phyloP scores from a whole-genome alignment of 441 rosid species.

The Pelargonium citronellum region DNA sequence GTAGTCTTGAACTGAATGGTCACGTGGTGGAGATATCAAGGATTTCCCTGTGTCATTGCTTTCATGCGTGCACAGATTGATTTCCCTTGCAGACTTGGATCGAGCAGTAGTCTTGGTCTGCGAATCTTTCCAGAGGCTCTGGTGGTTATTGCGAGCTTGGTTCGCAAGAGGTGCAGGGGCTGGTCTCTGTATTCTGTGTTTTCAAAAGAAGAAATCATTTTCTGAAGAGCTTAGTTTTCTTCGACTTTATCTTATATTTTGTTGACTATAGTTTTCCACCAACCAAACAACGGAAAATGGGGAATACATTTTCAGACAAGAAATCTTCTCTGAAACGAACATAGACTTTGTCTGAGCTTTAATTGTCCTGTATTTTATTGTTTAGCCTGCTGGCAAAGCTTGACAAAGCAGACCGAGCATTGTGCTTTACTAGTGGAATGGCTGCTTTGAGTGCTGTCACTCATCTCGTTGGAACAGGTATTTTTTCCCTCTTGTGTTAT shows the following conservation, averaged over 20 bases:
- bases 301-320: no score
- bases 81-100: no score
- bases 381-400: slow-evolving; percentile 81
- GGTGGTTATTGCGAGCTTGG: background rate
- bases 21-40: background rate
- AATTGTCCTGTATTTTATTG: slow-evolving; percentile 15
- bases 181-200: background rate
- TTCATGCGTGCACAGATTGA: background rate
- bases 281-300: no score
- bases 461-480: slow-evolving; percentile 67
- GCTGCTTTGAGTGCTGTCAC: slow-evolving; percentile 87
- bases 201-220: background rate
- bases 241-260: background rate
- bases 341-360: background rate
- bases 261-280: no score
- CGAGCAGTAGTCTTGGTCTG: background rate
- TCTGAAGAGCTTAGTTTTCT: background rate
- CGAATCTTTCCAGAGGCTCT: background rate
- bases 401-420: slow-evolving; percentile 89
- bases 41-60: background rate
- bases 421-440: slow-evolving; percentile 97
- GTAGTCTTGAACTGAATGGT: background rate
- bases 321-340: no score
- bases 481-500: slow-evolving; percentile 3
- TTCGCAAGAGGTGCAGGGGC: background rate